Conservation (phyloP, 352 stramenopile species). For the Halophytophthora polymorphica region DNA sequence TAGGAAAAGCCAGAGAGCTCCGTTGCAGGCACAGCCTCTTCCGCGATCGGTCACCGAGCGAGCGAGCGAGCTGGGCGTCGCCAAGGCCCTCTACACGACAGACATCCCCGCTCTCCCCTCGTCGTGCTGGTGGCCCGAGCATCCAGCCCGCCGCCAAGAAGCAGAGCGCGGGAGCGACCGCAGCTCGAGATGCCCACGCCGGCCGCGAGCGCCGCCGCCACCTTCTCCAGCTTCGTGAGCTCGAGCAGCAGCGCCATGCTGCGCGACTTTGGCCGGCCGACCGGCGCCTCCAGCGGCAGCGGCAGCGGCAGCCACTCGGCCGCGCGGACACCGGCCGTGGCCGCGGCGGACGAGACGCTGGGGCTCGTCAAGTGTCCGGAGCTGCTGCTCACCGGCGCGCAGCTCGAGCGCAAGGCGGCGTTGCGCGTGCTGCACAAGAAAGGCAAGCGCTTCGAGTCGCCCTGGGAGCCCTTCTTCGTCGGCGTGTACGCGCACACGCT, state of each 20-base stretch:
- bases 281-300: neutral
- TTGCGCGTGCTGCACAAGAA: conserved; percentile 60
- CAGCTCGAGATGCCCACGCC: neutral
- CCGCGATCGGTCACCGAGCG: too few species aligned
- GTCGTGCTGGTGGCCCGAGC: too few species aligned
- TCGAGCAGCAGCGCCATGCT: conserved; percentile 6
- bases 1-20: too few species aligned
- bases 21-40: too few species aligned
- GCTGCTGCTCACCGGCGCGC: conserved; percentile 37
- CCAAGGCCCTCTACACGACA: too few species aligned
- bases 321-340: conserved; percentile 13
- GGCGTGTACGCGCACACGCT: conserved; percentile 57
- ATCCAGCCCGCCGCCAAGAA: too few species aligned
- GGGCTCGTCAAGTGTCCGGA: conserved; percentile 43
- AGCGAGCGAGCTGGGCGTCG: too few species aligned
- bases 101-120: too few species aligned
- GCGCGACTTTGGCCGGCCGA: neutral
- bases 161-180: too few species aligned
- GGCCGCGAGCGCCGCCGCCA: conserved; percentile 3
- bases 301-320: conserved; percentile 10
- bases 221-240: neutral
- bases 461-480: conserved; percentile 58
- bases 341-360: conserved; percentile 9
- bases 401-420: conserved; percentile 40
- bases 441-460: conserved; percentile 62